Evolutionary conservation across 805 yeast species (phyloP), one percentile per base, ranked within the genome.

Genomic region (Alloascoidea africana): DNA sequence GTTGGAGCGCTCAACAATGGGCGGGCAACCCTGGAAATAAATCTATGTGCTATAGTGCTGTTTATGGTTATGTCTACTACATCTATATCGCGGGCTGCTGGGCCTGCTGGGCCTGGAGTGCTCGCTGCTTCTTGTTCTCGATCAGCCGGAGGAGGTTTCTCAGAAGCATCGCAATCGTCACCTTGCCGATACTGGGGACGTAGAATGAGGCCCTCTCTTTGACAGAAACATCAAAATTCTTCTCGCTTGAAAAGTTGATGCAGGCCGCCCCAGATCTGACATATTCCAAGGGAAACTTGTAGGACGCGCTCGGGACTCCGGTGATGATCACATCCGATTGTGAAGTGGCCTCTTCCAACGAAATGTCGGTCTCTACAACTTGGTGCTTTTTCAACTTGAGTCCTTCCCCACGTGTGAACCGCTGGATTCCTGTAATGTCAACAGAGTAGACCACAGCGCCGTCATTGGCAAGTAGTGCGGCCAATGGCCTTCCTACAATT

Each of bases 361-460:
- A 60, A 32, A 54, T 42, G 8, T 54, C 56, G 15, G 69, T 56
- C 41, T 76, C 81, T 38, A 70, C 69, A 11, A 86, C 96, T 44
- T 77, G 79, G 56, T 91, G 98, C 52, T 87, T 77, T 40, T 68
- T 73, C 49, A 79, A 72, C 52, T 72, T 73, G 48, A 91, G 65
- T 32, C 94, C 94, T 49, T 84, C 94, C 27, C 98, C 98, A 50
- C 98, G 71, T 15, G 96, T 89, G 59, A 83, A 91, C 54, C 76
- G 75, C 57, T 91, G 97, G 44, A 86, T 75, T 48, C 85, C 82
- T 49, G 80, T 76, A 37, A 91, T 60, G 53, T 91, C 97, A 2
- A 76, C 89, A 1, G 97, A 87, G 55, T 81, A 91, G 2, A 91
- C 97, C 1, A 78, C 79, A 16, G 98, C 98, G 44, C 98, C 98